These are phyloP conservation scores for Prunus salicina DNA, from an alignment of 306 rosid genomes.

Conservation along the genomic window DNA sequence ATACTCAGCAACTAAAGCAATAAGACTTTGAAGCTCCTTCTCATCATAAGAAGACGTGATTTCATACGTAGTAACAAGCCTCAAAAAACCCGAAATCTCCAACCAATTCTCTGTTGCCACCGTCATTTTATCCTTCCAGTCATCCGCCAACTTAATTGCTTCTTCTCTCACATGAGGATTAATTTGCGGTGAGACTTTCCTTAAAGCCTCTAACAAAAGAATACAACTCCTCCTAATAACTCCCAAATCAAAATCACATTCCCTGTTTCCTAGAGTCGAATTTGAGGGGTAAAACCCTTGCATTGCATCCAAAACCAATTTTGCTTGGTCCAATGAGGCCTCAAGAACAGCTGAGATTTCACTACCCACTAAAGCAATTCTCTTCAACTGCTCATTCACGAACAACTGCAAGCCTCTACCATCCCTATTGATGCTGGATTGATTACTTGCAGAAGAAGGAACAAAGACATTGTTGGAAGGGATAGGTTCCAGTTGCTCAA, in stretches of 20 bases:
- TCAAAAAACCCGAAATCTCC: slow-evolving; percentile 44
- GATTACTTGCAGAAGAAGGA: neutral
- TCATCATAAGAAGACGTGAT: slow-evolving; percentile 29
- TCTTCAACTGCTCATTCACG: slow-evolving; percentile 15
- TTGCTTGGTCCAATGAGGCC: slow-evolving; percentile 25
- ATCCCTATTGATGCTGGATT: neutral
- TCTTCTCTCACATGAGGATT: slow-evolving; percentile 34
- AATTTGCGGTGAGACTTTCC: slow-evolving; percentile 28
- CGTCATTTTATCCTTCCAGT: slow-evolving; percentile 41
- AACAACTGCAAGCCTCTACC: slow-evolving; percentile 29
- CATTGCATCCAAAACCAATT: slow-evolving; percentile 44
- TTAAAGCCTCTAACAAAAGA: slow-evolving; percentile 35
- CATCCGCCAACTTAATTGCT: slow-evolving; percentile 36
- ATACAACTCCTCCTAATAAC: slow-evolving; percentile 33
- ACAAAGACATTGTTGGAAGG: slow-evolving; percentile 3
- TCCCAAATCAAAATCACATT: slow-evolving; percentile 10
- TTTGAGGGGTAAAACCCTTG: slow-evolving; percentile 35
- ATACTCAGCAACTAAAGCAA: slow-evolving; percentile 18
- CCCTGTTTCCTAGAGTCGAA: slow-evolving; percentile 2
- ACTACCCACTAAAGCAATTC: neutral
- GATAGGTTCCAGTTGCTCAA: slow-evolving; percentile 3
- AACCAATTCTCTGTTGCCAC: slow-evolving; percentile 6
- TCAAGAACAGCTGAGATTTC: neutral
- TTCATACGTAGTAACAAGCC: slow-evolving; percentile 32
- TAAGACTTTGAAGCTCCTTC: slow-evolving; percentile 24